phyloP scores from a whole-genome alignment of 208 protist genomes.

The Trypanosoma cruzi region DNA sequence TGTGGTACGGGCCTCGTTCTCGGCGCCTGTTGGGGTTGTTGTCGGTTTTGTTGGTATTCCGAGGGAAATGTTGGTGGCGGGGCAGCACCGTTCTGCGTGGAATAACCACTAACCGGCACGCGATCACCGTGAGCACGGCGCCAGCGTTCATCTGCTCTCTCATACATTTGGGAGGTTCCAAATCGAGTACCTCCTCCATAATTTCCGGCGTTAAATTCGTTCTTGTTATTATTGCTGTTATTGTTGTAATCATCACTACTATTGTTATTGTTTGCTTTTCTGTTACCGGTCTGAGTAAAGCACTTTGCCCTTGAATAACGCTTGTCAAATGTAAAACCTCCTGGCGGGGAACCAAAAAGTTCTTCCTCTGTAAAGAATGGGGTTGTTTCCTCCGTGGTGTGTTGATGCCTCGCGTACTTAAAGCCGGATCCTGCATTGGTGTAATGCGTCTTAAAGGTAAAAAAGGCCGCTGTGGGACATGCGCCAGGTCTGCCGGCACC shows the following conservation, averaged over 20 bases:
- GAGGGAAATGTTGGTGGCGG: neutral
- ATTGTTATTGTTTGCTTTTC: neutral
- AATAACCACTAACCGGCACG: conserved; percentile 75
- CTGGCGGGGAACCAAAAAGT: conserved; percentile 53
- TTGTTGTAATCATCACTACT: neutral
- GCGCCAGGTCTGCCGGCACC: neutral
- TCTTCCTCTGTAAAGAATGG: conserved; percentile 59
- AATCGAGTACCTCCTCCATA: neutral
- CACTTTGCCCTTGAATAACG: neutral
- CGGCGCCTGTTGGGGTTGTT: too few species aligned
- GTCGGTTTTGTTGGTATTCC: neutral
- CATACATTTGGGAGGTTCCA: conserved; percentile 7
- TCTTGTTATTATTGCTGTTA: too few species aligned
- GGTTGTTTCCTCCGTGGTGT: conserved; percentile 9
- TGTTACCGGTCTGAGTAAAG: neutral
- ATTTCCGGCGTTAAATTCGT: conserved; percentile 11
- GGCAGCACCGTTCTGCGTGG: conserved; percentile 1
- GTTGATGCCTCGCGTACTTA: neutral
- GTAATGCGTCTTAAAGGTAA: conserved; percentile 23
- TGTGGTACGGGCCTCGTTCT: neutral
- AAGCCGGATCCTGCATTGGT: conserved; percentile 31
- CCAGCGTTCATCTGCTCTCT: conserved; percentile 46
- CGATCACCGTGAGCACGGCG: conserved; percentile 57
- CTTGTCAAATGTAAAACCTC: conserved; percentile 36
- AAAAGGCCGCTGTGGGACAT: neutral